phyloP scores from a whole-genome alignment of 192 early-diverging fungal species.

The Powellomyces hirtus region DNA sequence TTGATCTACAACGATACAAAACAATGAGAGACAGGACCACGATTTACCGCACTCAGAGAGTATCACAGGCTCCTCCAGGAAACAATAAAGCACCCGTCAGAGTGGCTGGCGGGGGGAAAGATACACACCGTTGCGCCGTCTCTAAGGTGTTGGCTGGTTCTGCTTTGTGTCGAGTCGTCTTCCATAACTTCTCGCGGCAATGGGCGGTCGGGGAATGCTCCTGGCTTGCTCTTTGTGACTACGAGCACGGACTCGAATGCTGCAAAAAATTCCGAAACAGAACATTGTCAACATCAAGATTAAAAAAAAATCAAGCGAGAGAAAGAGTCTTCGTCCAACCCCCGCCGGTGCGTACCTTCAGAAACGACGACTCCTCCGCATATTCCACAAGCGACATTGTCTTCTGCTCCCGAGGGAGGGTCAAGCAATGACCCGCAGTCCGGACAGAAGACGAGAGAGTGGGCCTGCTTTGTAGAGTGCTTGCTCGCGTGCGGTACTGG shows the following conservation, averaged over 20 bases:
- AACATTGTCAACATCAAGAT: no score
- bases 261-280: constrained; percentile 16
- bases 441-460: constrained; percentile 81
- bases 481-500: background rate
- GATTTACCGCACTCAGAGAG: no score
- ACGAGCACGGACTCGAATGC: constrained; percentile 81
- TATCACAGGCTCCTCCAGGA: background rate
- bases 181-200: constrained; percentile 6
- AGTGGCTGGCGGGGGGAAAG: no score
- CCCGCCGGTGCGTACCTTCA: constrained; percentile 42
- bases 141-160: constrained; percentile 34
- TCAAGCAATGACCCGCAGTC: constrained; percentile 90
- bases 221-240: constrained; percentile 71
- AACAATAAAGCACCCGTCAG: background rate
- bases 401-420: constrained; percentile 68
- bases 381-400: constrained; percentile 75
- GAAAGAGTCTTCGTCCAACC: no score
- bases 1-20: no score
- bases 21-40: no score
- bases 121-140: constrained; percentile 46
- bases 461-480: constrained; percentile 28
- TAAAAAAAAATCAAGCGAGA: background rate
- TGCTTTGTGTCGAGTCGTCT: background rate
- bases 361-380: constrained; percentile 70
- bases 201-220: constrained; percentile 69